Evolutionary conservation across 2,329 filamentous ascomycete genomes (phyloP), one percentile per base, ranked within the genome.

Genomic region (Botryosphaeria dothidea): DNA sequence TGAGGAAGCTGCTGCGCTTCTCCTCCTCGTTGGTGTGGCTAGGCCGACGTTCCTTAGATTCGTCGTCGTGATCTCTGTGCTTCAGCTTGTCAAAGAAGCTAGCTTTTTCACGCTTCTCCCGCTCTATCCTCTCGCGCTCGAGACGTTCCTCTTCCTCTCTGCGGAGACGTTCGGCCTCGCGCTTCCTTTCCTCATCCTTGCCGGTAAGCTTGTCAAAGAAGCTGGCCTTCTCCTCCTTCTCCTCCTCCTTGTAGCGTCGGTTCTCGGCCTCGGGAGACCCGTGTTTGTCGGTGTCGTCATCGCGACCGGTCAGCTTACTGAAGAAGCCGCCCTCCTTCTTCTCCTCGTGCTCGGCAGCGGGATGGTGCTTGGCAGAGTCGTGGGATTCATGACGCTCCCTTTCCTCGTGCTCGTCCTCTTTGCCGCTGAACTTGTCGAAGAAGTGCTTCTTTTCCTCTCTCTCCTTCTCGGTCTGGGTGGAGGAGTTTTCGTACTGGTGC

Each of bases 151-250:
- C 48, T 41, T 65, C 54, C 17, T 62, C 56, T 13, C 57, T 38
- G 21, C 62, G 62, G 23, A 19, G 52, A 15, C 45, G 54, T 38
- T 65, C 63, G 25, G 31, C 54, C 38, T 65, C 63, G 6, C 49
- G 45, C n/a, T 54, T 54, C 41, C 41, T 60, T 23, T 60, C 56
- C 46, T 61, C 63, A n/a, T 49, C 63, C 31, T 61, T 65, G n/a
- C 63, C 63, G 15, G 63, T 65, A 13, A 65, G 25, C n/a, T 29
- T 48, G 46, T 65, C 63, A 25, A 65, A 52, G 46, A 65, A 65
- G 54, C 31, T 51, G 45, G 54, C 54, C 56, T 65, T 65, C 45
- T 60, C 56, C n/a, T 65, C 45, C 45, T 60, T 57, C 29, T 51
- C 63, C 6, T 65, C 63, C 23, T 60, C 54, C n/a, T 65, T 49